A percentile compares a stretch with the other conserved stretches of the same genome.
Conservation (phyloP, 306 rosid species). For the Cicer judaicum region DNA sequence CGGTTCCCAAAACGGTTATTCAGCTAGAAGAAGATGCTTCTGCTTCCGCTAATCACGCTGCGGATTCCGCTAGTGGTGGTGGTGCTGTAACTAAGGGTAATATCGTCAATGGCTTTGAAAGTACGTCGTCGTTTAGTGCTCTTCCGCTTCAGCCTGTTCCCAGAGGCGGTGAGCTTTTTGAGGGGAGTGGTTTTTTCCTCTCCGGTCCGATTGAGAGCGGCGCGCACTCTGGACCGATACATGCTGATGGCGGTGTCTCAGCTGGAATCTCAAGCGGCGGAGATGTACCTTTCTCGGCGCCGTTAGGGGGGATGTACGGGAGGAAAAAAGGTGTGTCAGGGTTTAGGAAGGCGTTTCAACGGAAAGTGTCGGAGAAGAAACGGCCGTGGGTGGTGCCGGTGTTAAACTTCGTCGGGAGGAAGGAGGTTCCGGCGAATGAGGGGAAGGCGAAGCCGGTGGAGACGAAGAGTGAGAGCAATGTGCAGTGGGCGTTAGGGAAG, state of each 20-base stretch:
- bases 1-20: slow-evolving; percentile 78
- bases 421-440: slow-evolving; percentile 57
- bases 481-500: slow-evolving; percentile 93
- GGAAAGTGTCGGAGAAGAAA: slow-evolving; percentile 75
- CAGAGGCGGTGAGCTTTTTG: slow-evolving; percentile 64
- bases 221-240: slow-evolving; percentile 86
- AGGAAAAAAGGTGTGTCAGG: slow-evolving; percentile 71
- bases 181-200: slow-evolving; percentile 81
- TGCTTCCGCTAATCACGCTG: slow-evolving; percentile 52
- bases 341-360: slow-evolving; percentile 69
- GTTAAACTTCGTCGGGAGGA: slow-evolving; percentile 72
- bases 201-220: slow-evolving; percentile 93
- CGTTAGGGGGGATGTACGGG: slow-evolving; percentile 66
- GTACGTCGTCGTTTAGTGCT: slow-evolving; percentile 79
- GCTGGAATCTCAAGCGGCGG: background rate
- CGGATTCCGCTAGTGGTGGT: slow-evolving; percentile 25
- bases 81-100: slow-evolving; percentile 46
- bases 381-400: slow-evolving; percentile 96
- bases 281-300: slow-evolving; percentile 80
- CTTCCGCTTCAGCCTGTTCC: slow-evolving; percentile 91
- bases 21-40: slow-evolving; percentile 61
- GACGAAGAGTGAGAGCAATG: slow-evolving; percentile 55
- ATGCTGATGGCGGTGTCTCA: slow-evolving; percentile 45
- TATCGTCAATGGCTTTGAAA: slow-evolving; percentile 80
- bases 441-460: slow-evolving; percentile 45